These are phyloP conservation scores for Bondarzewia mesenterica DNA, from an alignment of 1,284 basidiomycete species.

Conservation along the genomic window DNA sequence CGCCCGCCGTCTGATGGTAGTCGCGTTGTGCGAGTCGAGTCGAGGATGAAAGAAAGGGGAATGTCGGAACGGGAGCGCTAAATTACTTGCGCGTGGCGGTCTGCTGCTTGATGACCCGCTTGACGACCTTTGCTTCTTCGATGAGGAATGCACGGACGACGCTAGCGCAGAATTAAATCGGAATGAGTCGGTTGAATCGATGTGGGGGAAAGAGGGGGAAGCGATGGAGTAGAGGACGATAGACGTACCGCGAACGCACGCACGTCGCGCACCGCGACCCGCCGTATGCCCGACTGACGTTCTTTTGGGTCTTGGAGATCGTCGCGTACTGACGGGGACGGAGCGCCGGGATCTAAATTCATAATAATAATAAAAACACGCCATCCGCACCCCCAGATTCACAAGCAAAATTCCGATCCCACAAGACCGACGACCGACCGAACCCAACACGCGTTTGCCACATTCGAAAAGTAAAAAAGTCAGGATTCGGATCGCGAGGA, in stretches of 20 bases:
- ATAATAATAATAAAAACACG: neutral
- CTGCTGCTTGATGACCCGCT: constrained; percentile 95
- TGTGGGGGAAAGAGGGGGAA: neutral
- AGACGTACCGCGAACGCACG: constrained; percentile 83
- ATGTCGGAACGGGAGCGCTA: neutral
- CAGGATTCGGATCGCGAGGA: neutral
- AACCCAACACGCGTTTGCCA: neutral
- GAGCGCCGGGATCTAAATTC: constrained; percentile 75
- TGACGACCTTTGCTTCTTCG: constrained; percentile 99
- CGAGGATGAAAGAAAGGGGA: neutral
- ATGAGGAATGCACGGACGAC: constrained; percentile 98
- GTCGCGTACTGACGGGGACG: constrained; percentile 90
- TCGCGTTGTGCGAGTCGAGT: neutral
- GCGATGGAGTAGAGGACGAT: constrained; percentile 1
- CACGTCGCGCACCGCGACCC: constrained; percentile 92
- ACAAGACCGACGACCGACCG: neutral
- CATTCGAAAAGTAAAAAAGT: neutral
- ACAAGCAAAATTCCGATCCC: neutral
- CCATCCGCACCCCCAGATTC: neutral
- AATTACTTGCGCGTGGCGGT: constrained; percentile 19
- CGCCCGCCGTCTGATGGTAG: neutral
- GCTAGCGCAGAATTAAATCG: constrained; percentile 31
- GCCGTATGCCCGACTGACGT: constrained; percentile 89
- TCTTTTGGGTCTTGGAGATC: constrained; percentile 94
- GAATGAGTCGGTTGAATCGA: neutral